Evolutionary conservation across 495 filamentous ascomycete genomes (phyloP).

Genomic region (Penicillium crystallinum): DNA sequence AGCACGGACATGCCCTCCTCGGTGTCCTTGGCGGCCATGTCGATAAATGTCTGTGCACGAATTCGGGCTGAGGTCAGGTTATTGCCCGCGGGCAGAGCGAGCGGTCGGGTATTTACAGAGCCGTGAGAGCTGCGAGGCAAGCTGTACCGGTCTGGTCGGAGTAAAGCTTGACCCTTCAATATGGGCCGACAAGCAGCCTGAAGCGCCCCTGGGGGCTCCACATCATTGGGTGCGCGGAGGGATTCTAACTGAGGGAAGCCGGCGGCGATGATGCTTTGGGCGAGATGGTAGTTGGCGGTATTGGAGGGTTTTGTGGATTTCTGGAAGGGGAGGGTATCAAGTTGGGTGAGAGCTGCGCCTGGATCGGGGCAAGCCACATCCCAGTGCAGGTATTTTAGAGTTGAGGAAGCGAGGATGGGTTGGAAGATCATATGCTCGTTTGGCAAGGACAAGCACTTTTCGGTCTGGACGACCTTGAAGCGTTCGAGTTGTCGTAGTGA

Average conservation of each 20-base stretch:
- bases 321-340: constrained; percentile 38
- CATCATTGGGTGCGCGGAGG: constrained; percentile 68
- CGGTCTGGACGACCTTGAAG: constrained; percentile 67
- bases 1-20: constrained; percentile 39
- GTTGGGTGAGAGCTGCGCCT: constrained; percentile 34
- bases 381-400: constrained; percentile 72
- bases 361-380: constrained; percentile 57
- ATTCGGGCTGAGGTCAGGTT: constrained; percentile 45
- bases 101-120: constrained; percentile 38
- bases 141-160: constrained; percentile 45
- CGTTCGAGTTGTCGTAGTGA: constrained; percentile 56
- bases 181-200: constrained; percentile 65
- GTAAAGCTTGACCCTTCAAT: constrained; percentile 41
- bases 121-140: constrained; percentile 45
- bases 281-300: constrained; percentile 65
- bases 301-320: constrained; percentile 32
- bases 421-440: constrained; percentile 56
- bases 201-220: constrained; percentile 59
- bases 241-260: constrained; percentile 67
- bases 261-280: constrained; percentile 59
- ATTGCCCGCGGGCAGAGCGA: constrained; percentile 42
- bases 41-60: constrained; percentile 46
- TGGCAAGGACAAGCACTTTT: constrained; percentile 53
- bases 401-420: constrained; percentile 64
- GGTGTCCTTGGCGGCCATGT: constrained; percentile 43